Base-by-base conservation (phyloP, 176 grass and related monocot species). In the Neostapfia colusana region DNA sequence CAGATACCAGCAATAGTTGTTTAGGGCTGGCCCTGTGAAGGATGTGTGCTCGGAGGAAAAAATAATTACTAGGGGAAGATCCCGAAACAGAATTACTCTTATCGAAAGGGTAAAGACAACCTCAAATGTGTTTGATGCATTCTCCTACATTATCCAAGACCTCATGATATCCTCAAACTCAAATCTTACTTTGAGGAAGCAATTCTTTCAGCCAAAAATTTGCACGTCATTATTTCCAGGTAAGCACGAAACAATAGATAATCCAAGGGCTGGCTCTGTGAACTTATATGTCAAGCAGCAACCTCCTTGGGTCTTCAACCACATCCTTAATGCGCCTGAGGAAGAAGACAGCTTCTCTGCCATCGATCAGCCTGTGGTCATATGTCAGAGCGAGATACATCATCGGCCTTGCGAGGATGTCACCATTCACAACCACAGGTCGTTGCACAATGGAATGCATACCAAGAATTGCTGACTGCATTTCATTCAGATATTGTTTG, bases 291-390 rank as follows among this genome's bases (percentile, higher is more conserved):
- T 92, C 87, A 1, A 96, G 86, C 64, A 96, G 89, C 73, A 96
- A 83, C 73, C 86, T 86, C 77, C 89, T 82, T 0, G 92, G 89
- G 85, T 96, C 92, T 72, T 96, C 92, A 7, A 96, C 92, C 7
- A 92, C 82, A 61, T 96, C 92, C 84, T 92, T 96, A 61, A 96
- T 96, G 64, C 92, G 84, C 8, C 92, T 80, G 59, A 96, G 75
- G 78, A 96, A 96, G 84, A 81, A 95, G 24, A 93, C 91, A 0
- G 91, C 91, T 10, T 93, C 91, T 88, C 91, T 93, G 63, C 91
- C 91, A 9, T 93, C 91, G 0, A 93, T 93, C 67, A 93, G 69
- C 81, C 91, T 88, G 70, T 93, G 91, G 73, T 93, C 91, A 0
- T 93, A 93, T 10, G 91, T 93, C 88, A 90, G 71, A 0, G 91